Evolutionary conservation across 169 alveolate genomes (phyloP), one percentile per base, ranked within the genome.

Genomic region (Condylostoma magnum): DNA sequence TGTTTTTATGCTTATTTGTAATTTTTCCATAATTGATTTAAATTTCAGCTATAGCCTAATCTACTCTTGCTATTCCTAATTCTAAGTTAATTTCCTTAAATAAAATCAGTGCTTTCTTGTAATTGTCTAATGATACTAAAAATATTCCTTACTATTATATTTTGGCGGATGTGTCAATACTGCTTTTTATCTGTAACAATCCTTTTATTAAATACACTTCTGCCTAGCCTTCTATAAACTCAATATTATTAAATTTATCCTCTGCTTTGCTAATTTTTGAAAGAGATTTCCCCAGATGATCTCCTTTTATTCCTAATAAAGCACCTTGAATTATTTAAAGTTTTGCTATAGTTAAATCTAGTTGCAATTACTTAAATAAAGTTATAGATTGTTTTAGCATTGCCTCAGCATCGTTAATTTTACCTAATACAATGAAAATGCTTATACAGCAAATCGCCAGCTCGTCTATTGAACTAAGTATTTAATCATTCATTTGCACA

Each of bases 161-260:
- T n/a, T n/a, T n/a, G n/a, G 20, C 6, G 22, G 20, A 50, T 8
- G 20, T n/a, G 15, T 50, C 20, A 6, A 28, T 10, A 50, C 65
- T 25, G 25, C 65, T 25, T 6, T 53, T 41, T 20, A 20, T 20
- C 15, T 20, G 31, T 25, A 41, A 20, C 5, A 31, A 53, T 2
- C 65, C 30, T 37, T 51, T 57, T 37, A 37, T n/a, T 28, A 57
- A 37, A 37, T 12, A 34, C 50, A 57, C 5, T 57, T 30, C 69
- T 57, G 69, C 69, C 18, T 18, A 52, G 6, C 69, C 69, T 57
- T 57, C 69, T 57, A 20, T 18, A 57, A 34, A 27, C 2, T 57
- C 69, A n/a, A 27, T 22, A 3, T 57, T 33, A 33, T 15, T 57
- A 33, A 36, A 57, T 20, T 30, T 34, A 6, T 57, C 38, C 28